Conservation (phyloP, 108 stramenopile species). For the Epithemia pelagica region DNA sequence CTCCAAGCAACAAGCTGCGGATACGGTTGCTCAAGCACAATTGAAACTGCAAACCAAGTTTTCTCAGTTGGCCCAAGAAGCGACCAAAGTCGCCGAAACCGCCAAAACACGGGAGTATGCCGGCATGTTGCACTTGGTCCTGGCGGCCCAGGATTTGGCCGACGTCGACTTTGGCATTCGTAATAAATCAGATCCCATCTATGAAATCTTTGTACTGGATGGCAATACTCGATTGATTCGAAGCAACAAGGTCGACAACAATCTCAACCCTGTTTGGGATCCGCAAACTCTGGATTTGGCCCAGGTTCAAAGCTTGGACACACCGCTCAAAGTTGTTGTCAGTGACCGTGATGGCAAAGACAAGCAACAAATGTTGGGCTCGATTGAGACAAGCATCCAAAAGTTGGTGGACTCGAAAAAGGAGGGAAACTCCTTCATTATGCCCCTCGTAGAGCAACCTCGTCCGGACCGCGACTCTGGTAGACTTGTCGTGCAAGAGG, state of each 20-base stretch:
- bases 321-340: background rate
- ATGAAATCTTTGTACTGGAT: background rate
- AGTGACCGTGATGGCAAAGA: background rate
- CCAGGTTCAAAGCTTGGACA: background rate
- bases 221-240: background rate
- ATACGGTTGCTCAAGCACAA: background rate
- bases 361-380: background rate
- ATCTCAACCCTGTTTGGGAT: background rate
- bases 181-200: background rate
- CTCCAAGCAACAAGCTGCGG: background rate
- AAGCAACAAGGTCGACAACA: background rate
- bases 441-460: background rate
- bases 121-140: background rate
- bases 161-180: background rate
- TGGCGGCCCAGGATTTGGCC: background rate
- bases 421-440: background rate
- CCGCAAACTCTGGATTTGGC: background rate
- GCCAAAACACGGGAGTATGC: background rate
- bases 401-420: background rate
- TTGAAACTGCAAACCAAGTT: background rate
- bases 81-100: background rate
- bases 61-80: background rate
- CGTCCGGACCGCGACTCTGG: background rate
- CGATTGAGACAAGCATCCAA: background rate
- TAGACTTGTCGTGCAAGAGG: background rate